Conservation (phyloP, 148 eudicot genomes). For the Vaccinium corymbosum region DNA sequence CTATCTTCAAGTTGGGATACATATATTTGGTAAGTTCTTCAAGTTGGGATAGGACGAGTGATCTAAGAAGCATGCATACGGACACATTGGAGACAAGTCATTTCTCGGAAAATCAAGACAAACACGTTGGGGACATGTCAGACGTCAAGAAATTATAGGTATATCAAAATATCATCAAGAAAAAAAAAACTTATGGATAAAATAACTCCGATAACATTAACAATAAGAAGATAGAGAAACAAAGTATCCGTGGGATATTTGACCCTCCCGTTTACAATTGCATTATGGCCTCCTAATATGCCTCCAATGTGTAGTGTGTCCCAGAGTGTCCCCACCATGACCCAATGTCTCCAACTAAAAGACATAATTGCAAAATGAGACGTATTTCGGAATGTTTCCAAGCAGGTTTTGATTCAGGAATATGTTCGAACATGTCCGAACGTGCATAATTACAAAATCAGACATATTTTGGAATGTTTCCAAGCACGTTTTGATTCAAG, state of each 20-base stretch:
- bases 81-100: background rate
- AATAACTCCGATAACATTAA: background rate
- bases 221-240: background rate
- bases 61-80: background rate
- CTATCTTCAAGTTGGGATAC: background rate
- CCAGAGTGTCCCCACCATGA: background rate
- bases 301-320: background rate
- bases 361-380: background rate
- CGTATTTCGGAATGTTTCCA: background rate
- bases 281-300: background rate
- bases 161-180: background rate
- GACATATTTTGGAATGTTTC: background rate
- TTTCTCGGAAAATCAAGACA: background rate
- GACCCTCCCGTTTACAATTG: background rate
- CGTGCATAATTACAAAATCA: background rate
- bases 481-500: background rate
- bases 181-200: background rate
- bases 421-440: no score
- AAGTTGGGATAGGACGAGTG: background rate
- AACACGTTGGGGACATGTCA: background rate
- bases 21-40: background rate
- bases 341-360: background rate
- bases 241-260: background rate
- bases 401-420: background rate
- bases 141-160: background rate